These are phyloP conservation scores for Gnaphalium uliginosum DNA, from an alignment of 129 eudicot species.

Conservation along the genomic window DNA sequence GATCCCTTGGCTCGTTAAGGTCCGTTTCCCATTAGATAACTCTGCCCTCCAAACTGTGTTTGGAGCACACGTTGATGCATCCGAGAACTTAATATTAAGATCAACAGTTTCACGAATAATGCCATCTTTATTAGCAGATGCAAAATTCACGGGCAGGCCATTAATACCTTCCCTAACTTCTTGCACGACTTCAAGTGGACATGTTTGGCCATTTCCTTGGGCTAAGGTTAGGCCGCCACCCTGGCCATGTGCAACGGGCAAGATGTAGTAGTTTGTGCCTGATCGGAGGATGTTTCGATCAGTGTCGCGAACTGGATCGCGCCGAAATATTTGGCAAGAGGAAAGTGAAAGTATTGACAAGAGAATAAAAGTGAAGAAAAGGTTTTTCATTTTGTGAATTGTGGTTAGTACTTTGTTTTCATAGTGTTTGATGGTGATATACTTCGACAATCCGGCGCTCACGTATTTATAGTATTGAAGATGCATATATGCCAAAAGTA, in stretches of 20 bases:
- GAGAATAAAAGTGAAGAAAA: conserved; percentile 25
- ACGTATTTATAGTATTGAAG: conserved; percentile 7
- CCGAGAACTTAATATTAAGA: conserved; percentile 45
- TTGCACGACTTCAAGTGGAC: conserved; percentile 39
- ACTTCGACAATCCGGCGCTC: neutral
- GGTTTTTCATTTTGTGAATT: conserved; percentile 23
- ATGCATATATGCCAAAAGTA: conserved; percentile 15
- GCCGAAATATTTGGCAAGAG: conserved; percentile 20
- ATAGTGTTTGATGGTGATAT: conserved; percentile 15
- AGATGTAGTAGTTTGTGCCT: conserved; percentile 43
- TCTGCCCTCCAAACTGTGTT: conserved; percentile 46
- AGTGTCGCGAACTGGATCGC: conserved; percentile 44
- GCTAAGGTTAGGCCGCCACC: conserved; percentile 59
- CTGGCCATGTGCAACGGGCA: conserved; percentile 46
- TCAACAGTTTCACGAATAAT: conserved; percentile 47
- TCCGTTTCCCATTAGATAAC: conserved; percentile 22
- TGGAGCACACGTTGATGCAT: conserved; percentile 30
- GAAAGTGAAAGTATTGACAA: conserved; percentile 32
- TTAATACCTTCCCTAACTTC: conserved; percentile 23
- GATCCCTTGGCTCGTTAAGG: conserved; percentile 40
- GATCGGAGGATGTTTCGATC: conserved; percentile 39
- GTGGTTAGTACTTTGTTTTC: neutral
- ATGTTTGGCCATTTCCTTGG: conserved; percentile 15
- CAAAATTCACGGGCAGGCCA: conserved; percentile 35
- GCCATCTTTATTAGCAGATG: conserved; percentile 42